Conservation (phyloP, 345 rosid species). For the Gossypium raimondii region DNA sequence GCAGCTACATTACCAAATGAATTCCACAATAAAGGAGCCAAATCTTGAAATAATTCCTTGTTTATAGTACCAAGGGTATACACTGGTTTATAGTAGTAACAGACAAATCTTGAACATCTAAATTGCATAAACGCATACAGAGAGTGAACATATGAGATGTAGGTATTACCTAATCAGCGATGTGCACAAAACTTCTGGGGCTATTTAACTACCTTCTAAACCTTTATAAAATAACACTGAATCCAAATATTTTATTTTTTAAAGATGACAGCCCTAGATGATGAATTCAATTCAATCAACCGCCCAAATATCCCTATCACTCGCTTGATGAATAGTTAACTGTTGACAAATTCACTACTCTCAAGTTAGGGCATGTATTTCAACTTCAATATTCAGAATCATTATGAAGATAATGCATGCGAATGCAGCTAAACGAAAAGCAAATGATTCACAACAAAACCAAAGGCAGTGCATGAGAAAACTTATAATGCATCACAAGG, state of each 20-base stretch:
- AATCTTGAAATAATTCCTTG: constrained; percentile 91
- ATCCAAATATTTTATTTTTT: neutral
- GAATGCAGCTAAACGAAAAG: neutral
- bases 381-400: neutral
- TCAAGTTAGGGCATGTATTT: neutral
- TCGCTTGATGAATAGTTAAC: neutral
- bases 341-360: neutral
- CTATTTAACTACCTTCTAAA: neutral
- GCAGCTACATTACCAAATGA: constrained; percentile 79
- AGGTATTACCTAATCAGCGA: neutral
- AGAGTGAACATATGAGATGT: neutral
- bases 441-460: neutral
- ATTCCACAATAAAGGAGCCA: constrained; percentile 92
- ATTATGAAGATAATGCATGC: neutral
- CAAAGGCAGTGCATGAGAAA: neutral
- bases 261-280: neutral
- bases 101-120: constrained; percentile 17
- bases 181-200: neutral
- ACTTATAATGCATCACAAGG: neutral
- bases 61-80: constrained; percentile 40
- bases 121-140: constrained; percentile 25
- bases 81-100: constrained; percentile 30
- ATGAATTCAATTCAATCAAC: constrained; percentile 3
- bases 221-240: neutral
- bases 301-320: neutral